phyloP scores from a whole-genome alignment of 192 early-diverging fungal genomes.

The Mortierella alpina region DNA sequence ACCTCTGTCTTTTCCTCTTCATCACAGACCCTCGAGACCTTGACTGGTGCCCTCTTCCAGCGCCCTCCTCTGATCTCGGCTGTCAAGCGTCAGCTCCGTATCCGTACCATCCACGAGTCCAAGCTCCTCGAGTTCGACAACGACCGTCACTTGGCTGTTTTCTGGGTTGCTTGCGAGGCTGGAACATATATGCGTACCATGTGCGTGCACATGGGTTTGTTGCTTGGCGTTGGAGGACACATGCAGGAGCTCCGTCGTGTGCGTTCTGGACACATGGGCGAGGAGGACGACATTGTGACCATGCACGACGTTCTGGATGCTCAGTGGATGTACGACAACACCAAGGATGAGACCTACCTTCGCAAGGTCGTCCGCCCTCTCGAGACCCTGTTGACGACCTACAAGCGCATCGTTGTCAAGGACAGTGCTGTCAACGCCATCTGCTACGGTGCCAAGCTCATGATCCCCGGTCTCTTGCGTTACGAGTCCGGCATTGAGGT shows the following conservation, averaged over 20 bases:
- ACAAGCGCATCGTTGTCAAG: conserved; percentile 99
- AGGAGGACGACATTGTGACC: conserved; percentile 95
- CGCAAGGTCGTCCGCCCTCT: conserved; percentile 93
- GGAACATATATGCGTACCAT: conserved; percentile 99
- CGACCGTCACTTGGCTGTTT: conserved; percentile 94
- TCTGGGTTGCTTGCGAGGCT: conserved; percentile 99
- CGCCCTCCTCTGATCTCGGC: conserved; percentile 98
- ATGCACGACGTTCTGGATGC: conserved; percentile 99
- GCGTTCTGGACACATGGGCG: conserved; percentile 89
- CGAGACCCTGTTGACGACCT: conserved; percentile 91
- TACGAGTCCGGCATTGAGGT: conserved; percentile 96
- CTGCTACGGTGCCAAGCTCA: conserved; percentile 99
- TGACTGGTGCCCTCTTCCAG: conserved; percentile 99
- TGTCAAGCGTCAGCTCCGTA: conserved; percentile 98
- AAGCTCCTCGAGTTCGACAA: conserved; percentile 98
- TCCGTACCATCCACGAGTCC: conserved; percentile 96
- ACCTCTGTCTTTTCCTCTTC: not conserved
- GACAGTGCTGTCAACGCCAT: conserved; percentile 98
- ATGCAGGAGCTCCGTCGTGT: conserved; percentile 99
- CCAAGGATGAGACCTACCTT: conserved; percentile 97
- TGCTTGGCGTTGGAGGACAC: conserved; percentile 96
- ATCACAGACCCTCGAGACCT: conserved; percentile 87
- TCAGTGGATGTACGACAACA: conserved; percentile 98
- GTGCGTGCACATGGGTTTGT: conserved; percentile 96
- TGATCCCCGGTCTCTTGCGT: conserved; percentile 97